Evolutionary conservation across 176 grass and related monocot species (phyloP), one percentile per base, ranked within the genome.

Genomic region (Neostapfia colusana): DNA sequence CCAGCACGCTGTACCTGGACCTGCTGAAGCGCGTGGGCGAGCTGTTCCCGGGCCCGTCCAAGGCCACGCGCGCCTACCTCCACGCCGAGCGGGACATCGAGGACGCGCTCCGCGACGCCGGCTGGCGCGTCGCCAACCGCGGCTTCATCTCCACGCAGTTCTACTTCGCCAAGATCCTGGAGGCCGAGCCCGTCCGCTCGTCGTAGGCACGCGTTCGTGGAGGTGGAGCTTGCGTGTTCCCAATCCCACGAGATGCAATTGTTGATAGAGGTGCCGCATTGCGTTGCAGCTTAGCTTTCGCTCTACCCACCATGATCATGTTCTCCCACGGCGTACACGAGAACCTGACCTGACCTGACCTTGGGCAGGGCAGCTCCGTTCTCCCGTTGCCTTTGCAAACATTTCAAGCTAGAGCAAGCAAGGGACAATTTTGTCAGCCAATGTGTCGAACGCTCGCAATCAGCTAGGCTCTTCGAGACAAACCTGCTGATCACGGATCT

Each of bases 121-220:
- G 95, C 0, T 98, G 95, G 95, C 84, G 76, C 64, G 84, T 94
- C 49, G 81, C 50, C 57, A 92, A 92, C 48, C 77, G 80, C 1
- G 95, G 91, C 5, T 84, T 92, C 75, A 93, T 98, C 79, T 86
- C 87, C 51, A 98, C 95, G 59, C 95, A 94, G 84, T 98, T 98
- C 85, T 98, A 98, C 88, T 98, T 98, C 63, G 87, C 95, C 54
- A 98, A 94, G 48, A 83, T 98, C 63, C 67, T 84, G 36, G 91
- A 98, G 59, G 91, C 95, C 24, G 89, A 92, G 62, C 91, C 95
- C 0, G 63, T 79, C 14, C 54, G 24, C 25, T 64, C 62, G 69
- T 25, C 42, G 35, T 16, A 1, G 81, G 35, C 69, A 20, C n/a
- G 34, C 21, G 4, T 4, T 13, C 3, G 15, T 17, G 16, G n/a